Percentiles rank a stretch among this genome's conserved stretches.
These are phyloP conservation scores for Stephania cephalantha DNA, from an alignment of 164 flowering plant genomes.

Conservation along the genomic window DNA sequence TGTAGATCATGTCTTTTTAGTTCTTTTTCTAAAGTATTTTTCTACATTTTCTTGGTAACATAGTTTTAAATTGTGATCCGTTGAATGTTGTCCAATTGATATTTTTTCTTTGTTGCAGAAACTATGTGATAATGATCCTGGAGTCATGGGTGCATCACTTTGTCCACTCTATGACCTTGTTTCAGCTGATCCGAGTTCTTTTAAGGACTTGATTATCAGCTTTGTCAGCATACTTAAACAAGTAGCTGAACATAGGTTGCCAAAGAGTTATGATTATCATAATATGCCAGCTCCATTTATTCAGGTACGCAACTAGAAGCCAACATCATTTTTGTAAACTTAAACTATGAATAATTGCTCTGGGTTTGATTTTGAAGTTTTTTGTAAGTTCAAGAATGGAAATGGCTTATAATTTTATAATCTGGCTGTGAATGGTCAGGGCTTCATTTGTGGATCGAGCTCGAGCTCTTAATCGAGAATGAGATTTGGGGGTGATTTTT, in stretches of 20 bases:
- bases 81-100: not conserved
- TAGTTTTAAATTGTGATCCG: no score
- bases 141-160: conserved; percentile 97
- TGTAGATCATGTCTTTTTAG: no score
- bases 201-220: conserved; percentile 76
- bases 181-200: conserved; percentile 54
- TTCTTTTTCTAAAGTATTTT: no score
- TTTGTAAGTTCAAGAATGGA: not conserved
- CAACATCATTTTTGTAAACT: not conserved
- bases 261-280: conserved; percentile 93
- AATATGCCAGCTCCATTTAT: conserved; percentile 98
- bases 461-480: no score
- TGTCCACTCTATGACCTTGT: conserved; percentile 93
- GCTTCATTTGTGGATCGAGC: not conserved
- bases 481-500: no score
- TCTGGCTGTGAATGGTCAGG: not conserved
- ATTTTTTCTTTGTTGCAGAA: conserved; percentile 42
- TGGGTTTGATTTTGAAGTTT: not conserved
- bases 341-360: not conserved
- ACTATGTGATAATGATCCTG: conserved; percentile 95
- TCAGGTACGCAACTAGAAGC: conserved; percentile 47
- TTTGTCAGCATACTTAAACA: conserved; percentile 93
- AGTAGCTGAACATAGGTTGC: conserved; percentile 87
- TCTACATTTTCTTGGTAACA: no score
- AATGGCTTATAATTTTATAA: not conserved